Evolutionary conservation across 2,329 filamentous ascomycete species (phyloP).

Genomic region (Alternaria angustiovoidea): DNA sequence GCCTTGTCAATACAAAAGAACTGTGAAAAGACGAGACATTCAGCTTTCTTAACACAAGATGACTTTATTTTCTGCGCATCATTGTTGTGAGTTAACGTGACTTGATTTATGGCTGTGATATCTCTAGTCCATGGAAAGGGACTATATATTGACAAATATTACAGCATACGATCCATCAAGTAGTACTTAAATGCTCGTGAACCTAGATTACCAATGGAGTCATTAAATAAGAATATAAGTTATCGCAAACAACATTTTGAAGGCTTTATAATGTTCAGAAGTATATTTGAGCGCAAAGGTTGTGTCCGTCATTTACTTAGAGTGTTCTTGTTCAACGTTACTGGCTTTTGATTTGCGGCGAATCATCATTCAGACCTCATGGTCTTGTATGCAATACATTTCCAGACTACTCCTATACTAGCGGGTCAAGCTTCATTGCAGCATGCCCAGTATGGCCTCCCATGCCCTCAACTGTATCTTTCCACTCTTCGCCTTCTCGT

Average conservation of each 20-base stretch:
- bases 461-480: conserved; percentile 43
- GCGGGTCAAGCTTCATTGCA: conserved; percentile 10
- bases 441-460: conserved; percentile 45
- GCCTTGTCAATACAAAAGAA: neutral
- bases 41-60: neutral
- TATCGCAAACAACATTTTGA: too few relatives aligned
- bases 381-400: neutral
- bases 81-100: neutral
- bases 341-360: neutral
- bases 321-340: neutral
- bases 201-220: too few relatives aligned
- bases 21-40: neutral
- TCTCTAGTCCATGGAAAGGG: neutral
- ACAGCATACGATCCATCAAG: neutral
- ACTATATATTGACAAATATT: neutral
- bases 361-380: neutral
- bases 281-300: neutral
- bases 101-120: neutral
- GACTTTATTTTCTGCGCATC: neutral
- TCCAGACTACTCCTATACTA: neutral
- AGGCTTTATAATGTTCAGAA: too few relatives aligned
- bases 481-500: conserved; percentile 25
- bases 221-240: too few relatives aligned
- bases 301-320: neutral
- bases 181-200: too few relatives aligned